Evolutionary conservation across 352 stramenopile species (phyloP), one percentile per base, ranked within the genome.

Genomic region (Globisporangium mamillatum): DNA sequence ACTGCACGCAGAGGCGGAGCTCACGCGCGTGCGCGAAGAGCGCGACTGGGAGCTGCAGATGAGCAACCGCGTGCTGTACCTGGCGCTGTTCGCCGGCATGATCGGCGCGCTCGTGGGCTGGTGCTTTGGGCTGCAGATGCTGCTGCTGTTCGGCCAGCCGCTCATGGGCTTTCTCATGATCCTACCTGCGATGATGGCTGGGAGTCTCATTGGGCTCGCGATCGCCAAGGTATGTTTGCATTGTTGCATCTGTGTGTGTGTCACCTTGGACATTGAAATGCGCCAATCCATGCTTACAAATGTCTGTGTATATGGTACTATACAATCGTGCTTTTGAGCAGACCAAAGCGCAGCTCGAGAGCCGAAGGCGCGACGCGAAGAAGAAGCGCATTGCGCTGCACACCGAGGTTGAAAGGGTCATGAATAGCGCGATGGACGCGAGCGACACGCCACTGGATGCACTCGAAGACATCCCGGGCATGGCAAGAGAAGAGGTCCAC

Each of bases 121-220:
- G 84, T 38, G 46, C 2, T 22, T 74, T 18, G 84, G 82, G 7
- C 55, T 92, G 20, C 52, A 89, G 18, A 64, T 88, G 60, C 73
- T 90, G 32, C 25, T 92, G n/a, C 59, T 70, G 52, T 70, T 86
- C 44, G 70, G 63, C 1, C 77, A 91, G 63, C 84, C 84, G 38
- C 71, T 91, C 34, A 68, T 88, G 56, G 82, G 84, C 6, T 91
- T 92, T 50, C 67, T 92, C 55, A 62, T 92, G 64, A 75, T 92
- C 27, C 68, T 92, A 46, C 84, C 84, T 1, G 78, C 73, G 24
- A 92, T 91, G 82, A 75, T 81, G 18, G 53, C 75, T 46, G 84
- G 84, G 24, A 72, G 70, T 46, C 48, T 86, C 55, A 52, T 68
- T 22, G 84, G 82, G 1, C 70, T 92, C 36, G 77, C 76, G 1